Percentiles rank a stretch among this genome's conserved stretches.
These are phyloP conservation scores for Sphaceloma murrayae DNA, from an alignment of 2,329 filamentous ascomycete species.

Conservation along the genomic window DNA sequence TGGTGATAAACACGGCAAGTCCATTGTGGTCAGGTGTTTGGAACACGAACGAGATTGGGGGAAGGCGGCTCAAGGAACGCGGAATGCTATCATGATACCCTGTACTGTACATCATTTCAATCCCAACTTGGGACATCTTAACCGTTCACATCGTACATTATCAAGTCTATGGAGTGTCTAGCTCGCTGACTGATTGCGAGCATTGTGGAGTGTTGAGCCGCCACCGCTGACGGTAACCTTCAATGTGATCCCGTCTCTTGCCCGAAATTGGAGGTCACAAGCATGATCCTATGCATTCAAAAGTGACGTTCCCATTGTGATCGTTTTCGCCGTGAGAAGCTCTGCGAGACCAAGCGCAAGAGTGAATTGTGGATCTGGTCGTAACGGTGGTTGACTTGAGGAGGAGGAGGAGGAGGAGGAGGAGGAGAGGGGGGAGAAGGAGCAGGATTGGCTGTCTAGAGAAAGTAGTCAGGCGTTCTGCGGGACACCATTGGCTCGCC, in stretches of 20 bases:
- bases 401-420: too few relatives aligned
- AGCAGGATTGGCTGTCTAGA: conserved; percentile 53
- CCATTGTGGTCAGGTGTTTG: background rate
- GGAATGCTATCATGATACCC: too few relatives aligned
- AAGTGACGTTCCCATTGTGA: background rate
- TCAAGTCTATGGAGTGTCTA: conserved; percentile 13
- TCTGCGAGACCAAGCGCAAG: too few relatives aligned
- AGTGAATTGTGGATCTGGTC: too few relatives aligned
- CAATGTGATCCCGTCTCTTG: conserved; percentile 8
- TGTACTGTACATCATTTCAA: too few relatives aligned
- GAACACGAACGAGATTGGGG: background rate
- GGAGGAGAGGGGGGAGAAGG: too few relatives aligned
- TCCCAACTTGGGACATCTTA: too few relatives aligned
- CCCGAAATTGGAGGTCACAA: background rate
- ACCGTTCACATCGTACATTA: conserved; percentile 9
- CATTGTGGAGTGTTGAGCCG: background rate
- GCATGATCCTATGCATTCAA: conserved; percentile 1
- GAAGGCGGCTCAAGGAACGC: too few relatives aligned
- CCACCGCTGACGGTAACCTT: conserved; percentile 7
- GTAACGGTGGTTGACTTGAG: too few relatives aligned
- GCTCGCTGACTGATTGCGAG: conserved; percentile 2
- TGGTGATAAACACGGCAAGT: conserved; percentile 49
- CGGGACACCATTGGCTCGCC: conserved; percentile 95
- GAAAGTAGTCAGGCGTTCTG: conserved; percentile 98
- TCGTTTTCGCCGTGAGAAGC: conserved; percentile 6